Evolutionary conservation across 768 basidiomycete species (phyloP).

Genomic region (Dentipellis sp.): DNA sequence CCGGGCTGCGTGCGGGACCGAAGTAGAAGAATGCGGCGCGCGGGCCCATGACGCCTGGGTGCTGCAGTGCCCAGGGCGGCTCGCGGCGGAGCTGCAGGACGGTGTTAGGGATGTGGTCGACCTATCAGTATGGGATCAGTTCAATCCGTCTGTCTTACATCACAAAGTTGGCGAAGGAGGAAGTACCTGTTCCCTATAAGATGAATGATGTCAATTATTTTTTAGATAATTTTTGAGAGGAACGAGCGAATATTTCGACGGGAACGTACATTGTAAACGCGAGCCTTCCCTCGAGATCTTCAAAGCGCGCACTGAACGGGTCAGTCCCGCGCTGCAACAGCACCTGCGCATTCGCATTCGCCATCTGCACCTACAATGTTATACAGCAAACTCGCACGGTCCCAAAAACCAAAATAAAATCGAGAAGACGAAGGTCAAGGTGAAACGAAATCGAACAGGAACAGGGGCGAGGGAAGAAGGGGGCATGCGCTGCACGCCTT

Average conservation of each 20-base stretch:
- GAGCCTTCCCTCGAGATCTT: slow-evolving; percentile 51
- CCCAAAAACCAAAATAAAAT: slow-evolving; percentile 11
- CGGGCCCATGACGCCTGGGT: slow-evolving; percentile 74
- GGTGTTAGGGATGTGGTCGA: slow-evolving; percentile 46
- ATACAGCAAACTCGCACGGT: no score
- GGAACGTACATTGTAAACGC: slow-evolving; percentile 61
- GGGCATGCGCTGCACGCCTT: no score
- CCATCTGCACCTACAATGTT: slow-evolving; percentile 22
- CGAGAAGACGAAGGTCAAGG: slow-evolving; percentile 3
- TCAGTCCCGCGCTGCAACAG: slow-evolving; percentile 61
- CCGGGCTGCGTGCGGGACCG: slow-evolving; percentile 51
- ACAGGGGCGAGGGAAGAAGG: no score
- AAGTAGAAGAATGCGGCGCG: slow-evolving; percentile 68
- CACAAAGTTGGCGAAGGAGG: no score
- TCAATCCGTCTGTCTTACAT: neutral
- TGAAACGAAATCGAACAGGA: no score
- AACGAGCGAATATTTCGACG: no score
- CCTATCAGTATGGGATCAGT: slow-evolving; percentile 26
- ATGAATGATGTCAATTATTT: no score
- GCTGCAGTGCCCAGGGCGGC: slow-evolving; percentile 54
- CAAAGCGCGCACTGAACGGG: slow-evolving; percentile 48
- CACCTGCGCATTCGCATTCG: slow-evolving; percentile 31
- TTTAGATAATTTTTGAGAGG: no score
- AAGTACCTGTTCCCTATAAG: slow-evolving; percentile 6
- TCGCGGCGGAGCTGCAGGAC: slow-evolving; percentile 61